Evolutionary conservation across 2,329 filamentous ascomycete species (phyloP), one percentile per base, ranked within the genome.

Genomic region (Fusarium virguliforme): DNA sequence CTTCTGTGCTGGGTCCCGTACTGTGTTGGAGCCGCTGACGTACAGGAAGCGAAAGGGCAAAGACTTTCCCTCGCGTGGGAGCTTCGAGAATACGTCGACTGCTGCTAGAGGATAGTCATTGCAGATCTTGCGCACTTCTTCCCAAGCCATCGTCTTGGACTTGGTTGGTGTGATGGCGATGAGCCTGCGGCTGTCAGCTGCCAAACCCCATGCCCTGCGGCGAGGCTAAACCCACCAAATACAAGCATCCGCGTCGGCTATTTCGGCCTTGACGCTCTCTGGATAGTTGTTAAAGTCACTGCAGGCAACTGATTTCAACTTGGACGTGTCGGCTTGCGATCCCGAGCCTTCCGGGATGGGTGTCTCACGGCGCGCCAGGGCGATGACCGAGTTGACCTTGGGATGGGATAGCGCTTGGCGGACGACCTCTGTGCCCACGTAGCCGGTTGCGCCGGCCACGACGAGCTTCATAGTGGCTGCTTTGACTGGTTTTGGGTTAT

Each of bases 1-100:
- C 57, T 77, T 84, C 74, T 86, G 83, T 12, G 72, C 80, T 22
- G 79, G 83, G 51, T 88, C 86, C 1, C 85, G 81, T 67, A 83
- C 81, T 3, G 80, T 79, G 1, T 74, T 77, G 2, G 77, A 70
- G 3, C 86, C 87, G 67, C 86, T 88, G 65, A 85, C 80, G 71
- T 87, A 87, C 3, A 87, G 55, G 64, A 87, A 87, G 1, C 82
- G 81, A 35, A 87, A 78, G 0, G 85, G 83, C 46, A 75, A 78
- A 13, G 66, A 54, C 3, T 68, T 58, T 0, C 66, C 59, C 15
- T 59, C 57, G 0, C 74, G 70, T 10, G 72, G 74, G 13, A 78
- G 68, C 8, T 79, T 70, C 7, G 75, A 72, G 3, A 85, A 79
- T 0, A 79, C 78, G n/a, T 83, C 72, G 24, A 85, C 66, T 0